phyloP scores from a whole-genome alignment of 1,139 yeast genomes.

The Saccharomyces hybrid region DNA sequence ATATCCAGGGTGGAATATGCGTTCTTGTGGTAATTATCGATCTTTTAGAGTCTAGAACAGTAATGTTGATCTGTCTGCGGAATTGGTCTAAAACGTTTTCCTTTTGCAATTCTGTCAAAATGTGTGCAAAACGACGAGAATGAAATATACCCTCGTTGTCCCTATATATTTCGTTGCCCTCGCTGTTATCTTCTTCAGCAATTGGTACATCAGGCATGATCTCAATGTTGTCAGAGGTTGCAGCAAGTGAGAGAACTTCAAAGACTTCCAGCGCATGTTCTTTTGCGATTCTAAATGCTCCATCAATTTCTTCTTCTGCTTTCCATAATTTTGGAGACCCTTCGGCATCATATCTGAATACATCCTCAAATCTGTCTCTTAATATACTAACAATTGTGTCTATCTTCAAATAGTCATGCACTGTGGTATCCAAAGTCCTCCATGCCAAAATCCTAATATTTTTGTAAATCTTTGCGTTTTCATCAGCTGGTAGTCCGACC shows the following conservation, averaged over 20 bases:
- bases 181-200: conserved; percentile 36
- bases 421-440: conserved; percentile 50
- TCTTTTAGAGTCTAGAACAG: conserved; percentile 77
- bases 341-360: conserved; percentile 72
- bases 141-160: conserved; percentile 33
- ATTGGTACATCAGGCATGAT: conserved; percentile 47
- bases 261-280: conserved; percentile 48
- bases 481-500: conserved; percentile 47
- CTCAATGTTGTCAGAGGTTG: conserved; percentile 43
- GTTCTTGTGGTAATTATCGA: conserved; percentile 63
- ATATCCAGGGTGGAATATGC: conserved; percentile 77
- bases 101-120: conserved; percentile 53
- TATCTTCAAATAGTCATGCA: conserved; percentile 54
- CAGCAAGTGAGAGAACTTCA: conserved; percentile 55
- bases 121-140: conserved; percentile 43
- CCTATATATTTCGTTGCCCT: conserved; percentile 36
- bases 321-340: conserved; percentile 82
- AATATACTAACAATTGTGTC: conserved; percentile 50
- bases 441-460: conserved; percentile 54
- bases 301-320: conserved; percentile 64
- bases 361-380: conserved; percentile 70
- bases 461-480: conserved; percentile 37
- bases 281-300: conserved; percentile 52
- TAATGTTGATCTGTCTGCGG: conserved; percentile 70
- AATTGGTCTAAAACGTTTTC: conserved; percentile 52